Percentiles rank a stretch among this genome's conserved stretches.
Evolutionary conservation across 805 yeast species (phyloP).

Genomic region (Teunomyces pallodes): DNA sequence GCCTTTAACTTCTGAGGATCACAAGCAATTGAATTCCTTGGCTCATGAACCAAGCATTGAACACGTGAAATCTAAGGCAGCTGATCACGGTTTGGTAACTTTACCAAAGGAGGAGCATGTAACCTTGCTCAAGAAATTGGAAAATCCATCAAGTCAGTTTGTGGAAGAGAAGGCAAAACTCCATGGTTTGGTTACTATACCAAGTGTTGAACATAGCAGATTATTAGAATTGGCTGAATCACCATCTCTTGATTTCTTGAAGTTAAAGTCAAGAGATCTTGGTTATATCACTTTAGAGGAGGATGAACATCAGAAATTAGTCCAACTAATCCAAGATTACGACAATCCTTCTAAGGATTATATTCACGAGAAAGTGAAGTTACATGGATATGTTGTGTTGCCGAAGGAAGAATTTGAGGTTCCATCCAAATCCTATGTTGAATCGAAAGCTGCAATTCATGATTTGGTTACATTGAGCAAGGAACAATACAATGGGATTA

Average conservation of each 20-base stretch:
- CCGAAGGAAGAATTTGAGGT: constrained; percentile 11
- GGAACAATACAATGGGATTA: constrained; percentile 8
- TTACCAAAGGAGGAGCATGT: neutral
- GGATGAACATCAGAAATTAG: constrained; percentile 6
- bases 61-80: constrained; percentile 8
- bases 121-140: neutral
- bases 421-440: constrained; percentile 29
- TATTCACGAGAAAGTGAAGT: constrained; percentile 30
- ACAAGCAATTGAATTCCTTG: constrained; percentile 9
- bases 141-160: constrained; percentile 18
- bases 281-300: constrained; percentile 12
- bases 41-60: constrained; percentile 12
- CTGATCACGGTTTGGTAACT: constrained; percentile 6
- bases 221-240: constrained; percentile 8
- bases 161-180: constrained; percentile 30
- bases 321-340: constrained; percentile 8
- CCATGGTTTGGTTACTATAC: constrained; percentile 14
- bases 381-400: constrained; percentile 14
- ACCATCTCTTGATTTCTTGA: constrained; percentile 11
- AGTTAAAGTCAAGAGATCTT: constrained; percentile 12
- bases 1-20: constrained; percentile 11
- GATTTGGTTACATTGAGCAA: constrained; percentile 12
- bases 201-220: constrained; percentile 10
- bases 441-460: constrained; percentile 24
- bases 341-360: constrained; percentile 27